phyloP scores from a whole-genome alignment of 768 basidiomycete genomes.

The Lactifluus subvellereus region DNA sequence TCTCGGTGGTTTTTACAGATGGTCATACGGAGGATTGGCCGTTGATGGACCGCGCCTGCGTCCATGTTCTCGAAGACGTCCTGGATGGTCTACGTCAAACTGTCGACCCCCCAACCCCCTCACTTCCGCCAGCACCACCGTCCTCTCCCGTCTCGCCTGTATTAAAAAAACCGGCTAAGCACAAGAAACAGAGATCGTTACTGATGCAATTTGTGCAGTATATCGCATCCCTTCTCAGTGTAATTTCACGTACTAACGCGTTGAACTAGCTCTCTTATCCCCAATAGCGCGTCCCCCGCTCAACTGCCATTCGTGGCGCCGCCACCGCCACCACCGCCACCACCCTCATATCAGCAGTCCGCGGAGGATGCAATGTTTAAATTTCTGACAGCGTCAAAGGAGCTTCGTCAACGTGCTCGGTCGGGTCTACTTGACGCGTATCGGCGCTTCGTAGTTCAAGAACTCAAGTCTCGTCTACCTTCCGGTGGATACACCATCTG shows the following conservation, averaged over 20 bases:
- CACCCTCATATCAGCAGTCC: conserved; percentile 11
- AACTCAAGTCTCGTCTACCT: conserved; percentile 36
- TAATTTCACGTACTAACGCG: not conserved
- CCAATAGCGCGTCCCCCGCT: not conserved
- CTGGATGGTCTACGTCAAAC: conserved; percentile 47
- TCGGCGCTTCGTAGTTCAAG: conserved; percentile 52
- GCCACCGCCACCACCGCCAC: conserved; percentile 26
- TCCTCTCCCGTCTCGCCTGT: conserved; percentile 25
- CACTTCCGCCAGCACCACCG: conserved; percentile 23
- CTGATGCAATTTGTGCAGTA: conserved; percentile 59
- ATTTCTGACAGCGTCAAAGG: conserved; percentile 29
- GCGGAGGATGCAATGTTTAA: conserved; percentile 15
- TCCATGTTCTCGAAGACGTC: conserved; percentile 45
- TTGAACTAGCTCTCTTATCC: conserved; percentile 23
- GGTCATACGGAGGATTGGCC: conserved; percentile 47
- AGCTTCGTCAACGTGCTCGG: conserved; percentile 55
- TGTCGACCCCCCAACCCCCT: conserved; percentile 36
- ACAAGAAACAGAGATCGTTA: conserved; percentile 67
- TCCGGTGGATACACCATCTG: conserved; percentile 46
- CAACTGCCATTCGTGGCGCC: conserved; percentile 7
- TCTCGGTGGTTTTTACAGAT: conserved; percentile 54
- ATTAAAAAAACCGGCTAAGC: conserved; percentile 38
- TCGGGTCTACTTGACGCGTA: conserved; percentile 63
- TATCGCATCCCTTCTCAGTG: conserved; percentile 32
- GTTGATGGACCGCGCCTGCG: conserved; percentile 36